Conservation (phyloP, 129 eudicot genomes). For the Silybum marianum region DNA sequence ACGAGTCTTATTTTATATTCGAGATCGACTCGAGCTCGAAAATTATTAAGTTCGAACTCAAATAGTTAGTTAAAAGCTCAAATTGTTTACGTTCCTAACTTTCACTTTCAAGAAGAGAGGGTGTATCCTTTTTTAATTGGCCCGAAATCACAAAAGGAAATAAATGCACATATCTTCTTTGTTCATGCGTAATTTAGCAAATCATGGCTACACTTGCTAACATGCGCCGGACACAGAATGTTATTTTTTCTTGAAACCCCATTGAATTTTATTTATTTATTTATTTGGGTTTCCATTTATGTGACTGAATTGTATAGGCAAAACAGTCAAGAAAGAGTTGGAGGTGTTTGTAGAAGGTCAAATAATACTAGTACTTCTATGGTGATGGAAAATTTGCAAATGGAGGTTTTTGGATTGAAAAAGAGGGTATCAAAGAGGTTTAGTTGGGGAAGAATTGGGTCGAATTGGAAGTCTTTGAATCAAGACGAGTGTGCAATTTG, state of each 20-base stretch:
- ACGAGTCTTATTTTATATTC: too few species aligned
- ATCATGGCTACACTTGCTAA: background rate
- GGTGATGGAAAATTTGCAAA: conserved; percentile 29
- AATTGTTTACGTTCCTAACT: too few species aligned
- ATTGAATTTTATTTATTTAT: background rate
- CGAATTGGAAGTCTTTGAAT: conserved; percentile 45
- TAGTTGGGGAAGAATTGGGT: conserved; percentile 49
- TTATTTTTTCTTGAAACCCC: background rate
- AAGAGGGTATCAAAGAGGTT: conserved; percentile 57
- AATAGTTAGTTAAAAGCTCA: too few species aligned
- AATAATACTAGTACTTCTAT: background rate
- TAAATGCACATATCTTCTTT: background rate
- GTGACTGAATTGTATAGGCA: conserved; percentile 19
- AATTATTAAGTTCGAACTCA: too few species aligned
- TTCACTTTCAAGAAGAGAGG: background rate
- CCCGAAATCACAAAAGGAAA: background rate
- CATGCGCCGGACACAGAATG: background rate
- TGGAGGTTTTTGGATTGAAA: conserved; percentile 47
- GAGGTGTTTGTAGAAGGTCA: conserved; percentile 25
- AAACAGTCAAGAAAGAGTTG: conserved; percentile 18
- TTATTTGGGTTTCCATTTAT: background rate
- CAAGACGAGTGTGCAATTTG: conserved; percentile 59
- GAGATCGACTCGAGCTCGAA: too few species aligned
- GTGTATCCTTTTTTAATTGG: background rate
- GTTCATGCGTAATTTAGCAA: background rate